Evolutionary conservation across 805 yeast genomes (phyloP).

Genomic region (Kuraishia hungarica): DNA sequence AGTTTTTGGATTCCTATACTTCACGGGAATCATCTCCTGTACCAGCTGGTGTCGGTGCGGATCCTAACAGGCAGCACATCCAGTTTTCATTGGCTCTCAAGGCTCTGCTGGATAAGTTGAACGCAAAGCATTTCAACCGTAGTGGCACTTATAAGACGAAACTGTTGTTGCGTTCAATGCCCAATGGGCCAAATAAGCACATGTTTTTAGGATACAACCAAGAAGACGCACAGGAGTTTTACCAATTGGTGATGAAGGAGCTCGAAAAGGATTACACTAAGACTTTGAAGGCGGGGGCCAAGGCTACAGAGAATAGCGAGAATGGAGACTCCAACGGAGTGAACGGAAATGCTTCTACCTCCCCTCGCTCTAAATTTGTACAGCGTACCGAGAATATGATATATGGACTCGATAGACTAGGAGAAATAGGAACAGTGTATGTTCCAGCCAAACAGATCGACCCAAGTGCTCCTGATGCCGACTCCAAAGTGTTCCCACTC

Average conservation of each 20-base stretch:
- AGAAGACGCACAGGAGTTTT: conserved; percentile 95
- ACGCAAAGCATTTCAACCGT: conserved; percentile 41
- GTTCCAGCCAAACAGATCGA: conserved; percentile 74
- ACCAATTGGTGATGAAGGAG: conserved; percentile 66
- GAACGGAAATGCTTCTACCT: conserved; percentile 17
- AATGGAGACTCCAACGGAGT: neutral
- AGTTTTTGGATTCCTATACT: conserved; percentile 43
- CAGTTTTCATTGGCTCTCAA: conserved; percentile 25
- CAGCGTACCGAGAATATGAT: conserved; percentile 18
- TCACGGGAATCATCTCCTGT: neutral
- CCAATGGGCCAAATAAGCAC: conserved; percentile 70
- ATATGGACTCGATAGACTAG: conserved; percentile 35
- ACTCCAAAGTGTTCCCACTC: conserved; percentile 38
- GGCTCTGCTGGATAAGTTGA: conserved; percentile 44
- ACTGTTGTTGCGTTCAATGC: conserved; percentile 55
- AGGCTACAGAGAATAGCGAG: conserved; percentile 10
- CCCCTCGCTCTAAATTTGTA: conserved; percentile 17
- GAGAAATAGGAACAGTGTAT: conserved; percentile 54
- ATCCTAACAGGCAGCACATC: neutral
- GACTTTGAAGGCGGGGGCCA: conserved; percentile 19
- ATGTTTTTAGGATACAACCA: conserved; percentile 81
- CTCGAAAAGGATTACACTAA: conserved; percentile 46
- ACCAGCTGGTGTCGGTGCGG: conserved; percentile 11
- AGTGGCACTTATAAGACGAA: conserved; percentile 58
- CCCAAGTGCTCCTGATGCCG: conserved; percentile 45